phyloP scores from a whole-genome alignment of 345 rosid genomes.

The Eucalyptus curtisii region DNA sequence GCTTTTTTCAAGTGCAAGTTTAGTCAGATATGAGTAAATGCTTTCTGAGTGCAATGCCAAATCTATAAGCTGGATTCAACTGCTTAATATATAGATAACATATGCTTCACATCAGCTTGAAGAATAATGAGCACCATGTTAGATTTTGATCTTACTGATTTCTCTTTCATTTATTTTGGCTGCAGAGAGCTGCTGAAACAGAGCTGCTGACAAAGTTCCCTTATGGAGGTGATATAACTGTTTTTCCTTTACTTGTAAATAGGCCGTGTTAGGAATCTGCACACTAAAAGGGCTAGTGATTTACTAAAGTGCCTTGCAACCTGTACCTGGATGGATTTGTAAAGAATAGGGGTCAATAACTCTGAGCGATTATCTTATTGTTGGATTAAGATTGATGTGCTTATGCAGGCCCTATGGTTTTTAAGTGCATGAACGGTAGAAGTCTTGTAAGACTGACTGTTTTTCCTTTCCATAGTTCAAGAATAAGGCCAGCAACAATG shows the following conservation, averaged over 20 bases:
- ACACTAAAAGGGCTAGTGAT: background rate
- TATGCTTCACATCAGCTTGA: background rate
- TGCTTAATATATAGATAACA: background rate
- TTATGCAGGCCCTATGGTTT: conserved; percentile 9
- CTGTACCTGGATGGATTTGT: background rate
- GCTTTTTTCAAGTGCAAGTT: background rate
- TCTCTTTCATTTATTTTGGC: conserved; percentile 5
- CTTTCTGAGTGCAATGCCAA: background rate
- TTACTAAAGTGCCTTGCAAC: background rate
- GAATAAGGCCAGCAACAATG: background rate
- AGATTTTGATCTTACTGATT: too few relatives aligned
- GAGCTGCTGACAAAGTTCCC: conserved; percentile 84
- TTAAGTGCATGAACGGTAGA: background rate
- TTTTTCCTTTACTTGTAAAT: background rate
- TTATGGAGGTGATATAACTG: conserved; percentile 58
- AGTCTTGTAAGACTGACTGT: background rate
- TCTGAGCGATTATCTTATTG: background rate
- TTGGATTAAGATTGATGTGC: background rate
- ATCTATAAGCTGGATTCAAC: background rate
- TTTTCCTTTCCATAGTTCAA: background rate
- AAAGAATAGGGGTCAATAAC: background rate
- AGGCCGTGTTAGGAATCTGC: background rate
- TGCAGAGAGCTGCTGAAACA: conserved; percentile 88
- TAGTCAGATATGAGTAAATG: background rate
- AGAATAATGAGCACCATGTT: background rate